These are phyloP conservation scores for Candolleomyces eurysporus DNA, from an alignment of 768 basidiomycete species.

Conservation along the genomic window DNA sequence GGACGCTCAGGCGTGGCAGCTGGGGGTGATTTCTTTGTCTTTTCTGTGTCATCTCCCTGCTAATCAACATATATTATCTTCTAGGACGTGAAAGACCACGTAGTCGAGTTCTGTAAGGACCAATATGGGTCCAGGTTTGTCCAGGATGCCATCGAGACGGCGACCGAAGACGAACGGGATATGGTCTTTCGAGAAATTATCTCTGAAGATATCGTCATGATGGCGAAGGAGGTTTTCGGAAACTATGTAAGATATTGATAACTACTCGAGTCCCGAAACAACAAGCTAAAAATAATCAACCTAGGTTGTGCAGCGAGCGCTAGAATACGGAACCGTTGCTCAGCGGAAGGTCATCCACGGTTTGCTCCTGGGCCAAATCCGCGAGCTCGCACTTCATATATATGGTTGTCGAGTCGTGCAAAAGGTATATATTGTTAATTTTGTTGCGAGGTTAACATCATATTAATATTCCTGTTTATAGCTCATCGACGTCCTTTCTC, in stretches of 20 bases:
- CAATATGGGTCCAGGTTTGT: slow-evolving; percentile 99
- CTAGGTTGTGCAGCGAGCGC: slow-evolving; percentile 91
- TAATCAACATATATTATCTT: not conserved
- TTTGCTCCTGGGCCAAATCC: slow-evolving; percentile 75
- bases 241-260: slow-evolving; percentile 70
- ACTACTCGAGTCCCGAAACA: slow-evolving; percentile 9
- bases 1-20: slow-evolving; percentile 52
- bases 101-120: slow-evolving; percentile 91
- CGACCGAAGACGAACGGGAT: slow-evolving; percentile 59
- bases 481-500: slow-evolving; percentile 1
- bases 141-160: slow-evolving; percentile 79
- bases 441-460: slow-evolving; percentile 35
- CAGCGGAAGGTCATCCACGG: slow-evolving; percentile 72
- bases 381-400: slow-evolving; percentile 81
- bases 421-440: slow-evolving; percentile 52
- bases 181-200: slow-evolving; percentile 85
- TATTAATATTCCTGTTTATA: slow-evolving; percentile 15
- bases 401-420: slow-evolving; percentile 97
- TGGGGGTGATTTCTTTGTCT: slow-evolving; percentile 43
- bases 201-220: slow-evolving; percentile 62
- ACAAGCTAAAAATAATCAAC: not conserved
- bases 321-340: slow-evolving; percentile 77
- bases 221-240: slow-evolving; percentile 92
- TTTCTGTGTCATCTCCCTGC: not conserved
- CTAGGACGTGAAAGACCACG: slow-evolving; percentile 82